Evolutionary conservation across 495 filamentous ascomycete species (phyloP).

Genomic region (Cercophora scortea): DNA sequence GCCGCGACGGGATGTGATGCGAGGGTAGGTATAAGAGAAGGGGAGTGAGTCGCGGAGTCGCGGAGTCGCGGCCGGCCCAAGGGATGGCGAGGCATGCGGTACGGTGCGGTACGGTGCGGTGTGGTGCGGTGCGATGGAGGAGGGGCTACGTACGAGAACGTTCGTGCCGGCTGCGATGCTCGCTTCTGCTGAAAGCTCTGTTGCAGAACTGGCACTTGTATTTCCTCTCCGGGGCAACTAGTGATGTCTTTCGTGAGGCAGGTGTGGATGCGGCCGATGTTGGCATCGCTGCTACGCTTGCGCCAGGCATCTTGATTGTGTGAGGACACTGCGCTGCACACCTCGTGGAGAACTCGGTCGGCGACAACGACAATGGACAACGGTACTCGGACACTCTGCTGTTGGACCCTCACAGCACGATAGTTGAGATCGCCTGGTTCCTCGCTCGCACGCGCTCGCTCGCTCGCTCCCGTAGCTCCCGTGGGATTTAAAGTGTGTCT

Average conservation of each 20-base stretch:
- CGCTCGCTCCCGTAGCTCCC: slow-evolving; percentile 25
- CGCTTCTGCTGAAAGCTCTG: slow-evolving; percentile 92
- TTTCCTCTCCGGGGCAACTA: slow-evolving; percentile 76
- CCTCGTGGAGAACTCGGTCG: slow-evolving; percentile 15
- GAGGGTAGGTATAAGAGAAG: too few relatives aligned
- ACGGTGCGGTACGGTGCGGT: too few relatives aligned
- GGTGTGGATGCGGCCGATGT: slow-evolving; percentile 52
- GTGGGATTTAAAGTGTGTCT: slow-evolving; percentile 57
- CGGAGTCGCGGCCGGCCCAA: too few relatives aligned
- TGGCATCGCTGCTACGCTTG: slow-evolving; percentile 54
- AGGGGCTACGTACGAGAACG: slow-evolving; percentile 80
- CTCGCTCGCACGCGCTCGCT: slow-evolving; percentile 36
- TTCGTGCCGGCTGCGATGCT: slow-evolving; percentile 95
- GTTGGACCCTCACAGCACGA: slow-evolving; percentile 38
- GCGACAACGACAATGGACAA: slow-evolving; percentile 24
- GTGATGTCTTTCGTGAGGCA: slow-evolving; percentile 50
- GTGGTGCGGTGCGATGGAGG: neutral
- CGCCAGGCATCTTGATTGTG: slow-evolving; percentile 51
- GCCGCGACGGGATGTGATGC: too few relatives aligned
- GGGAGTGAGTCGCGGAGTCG: too few relatives aligned
- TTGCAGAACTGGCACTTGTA: slow-evolving; percentile 99
- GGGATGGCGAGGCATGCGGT: too few relatives aligned
- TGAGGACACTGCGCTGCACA: slow-evolving; percentile 33
- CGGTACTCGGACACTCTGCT: slow-evolving; percentile 20
- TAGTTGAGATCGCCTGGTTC: slow-evolving; percentile 44